phyloP scores from a whole-genome alignment of 768 basidiomycete genomes.

The Basidioascus undulatus region DNA sequence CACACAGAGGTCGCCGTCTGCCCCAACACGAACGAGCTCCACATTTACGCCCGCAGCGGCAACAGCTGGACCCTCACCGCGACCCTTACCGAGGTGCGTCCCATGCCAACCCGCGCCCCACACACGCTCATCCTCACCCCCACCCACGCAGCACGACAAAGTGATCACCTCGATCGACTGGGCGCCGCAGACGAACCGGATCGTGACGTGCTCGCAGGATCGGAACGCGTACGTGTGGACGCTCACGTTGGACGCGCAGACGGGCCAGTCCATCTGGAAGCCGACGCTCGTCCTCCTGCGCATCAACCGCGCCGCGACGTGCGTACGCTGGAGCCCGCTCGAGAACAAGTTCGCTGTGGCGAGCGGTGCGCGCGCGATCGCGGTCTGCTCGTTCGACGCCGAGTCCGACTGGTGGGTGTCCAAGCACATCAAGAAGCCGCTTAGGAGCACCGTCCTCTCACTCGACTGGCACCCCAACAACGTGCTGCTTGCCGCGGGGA shows the following conservation, averaged over 20 bases:
- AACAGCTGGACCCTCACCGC: constrained; percentile 26
- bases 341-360: constrained; percentile 99
- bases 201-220: constrained; percentile 97
- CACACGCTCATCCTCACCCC: background rate
- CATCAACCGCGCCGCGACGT: constrained; percentile 86
- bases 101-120: background rate
- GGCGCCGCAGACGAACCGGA: constrained; percentile 88
- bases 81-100: constrained; percentile 60
- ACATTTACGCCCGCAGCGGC: constrained; percentile 47
- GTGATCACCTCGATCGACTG: constrained; percentile 93
- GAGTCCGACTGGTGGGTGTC: constrained; percentile 99
- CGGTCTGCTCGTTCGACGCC: constrained; percentile 85
- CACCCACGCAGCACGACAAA: constrained; percentile 62
- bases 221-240: constrained; percentile 98
- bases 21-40: constrained; percentile 68
- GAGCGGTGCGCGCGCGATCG: constrained; percentile 85
- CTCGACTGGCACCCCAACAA: constrained; percentile 99
- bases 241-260: constrained; percentile 43
- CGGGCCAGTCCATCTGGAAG: constrained; percentile 60
- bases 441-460: constrained; percentile 75
- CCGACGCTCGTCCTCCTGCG: constrained; percentile 86
- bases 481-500: constrained; percentile 85
- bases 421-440: constrained; percentile 89
- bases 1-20: constrained; percentile 64
- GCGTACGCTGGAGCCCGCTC: constrained; percentile 84